A percentile compares a stretch with the other conserved stretches of the same genome.
Evolutionary conservation across 257 asterid genomes (phyloP).

Genomic region (Phtheirospermum japonicum): DNA sequence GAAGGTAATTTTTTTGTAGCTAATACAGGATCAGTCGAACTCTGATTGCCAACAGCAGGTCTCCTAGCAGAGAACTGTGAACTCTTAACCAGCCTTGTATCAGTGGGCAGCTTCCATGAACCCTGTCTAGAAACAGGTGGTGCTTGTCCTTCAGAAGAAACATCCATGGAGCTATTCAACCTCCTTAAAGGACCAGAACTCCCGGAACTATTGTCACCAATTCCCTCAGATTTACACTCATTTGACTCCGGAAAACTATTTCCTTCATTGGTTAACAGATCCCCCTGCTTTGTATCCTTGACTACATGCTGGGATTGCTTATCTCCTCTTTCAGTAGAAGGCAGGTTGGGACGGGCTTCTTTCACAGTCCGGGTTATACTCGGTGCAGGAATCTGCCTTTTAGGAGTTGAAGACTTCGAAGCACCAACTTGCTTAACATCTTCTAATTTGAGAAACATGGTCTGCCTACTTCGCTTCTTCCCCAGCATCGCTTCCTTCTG

Average conservation of each 20-base stretch:
- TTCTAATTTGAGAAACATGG: slow-evolving; percentile 89
- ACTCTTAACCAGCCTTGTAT: slow-evolving; percentile 49
- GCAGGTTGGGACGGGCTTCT: slow-evolving; percentile 53
- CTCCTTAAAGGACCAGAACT: slow-evolving; percentile 52
- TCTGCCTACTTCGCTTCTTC: slow-evolving; percentile 91
- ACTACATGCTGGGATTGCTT: slow-evolving; percentile 55
- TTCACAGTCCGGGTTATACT: slow-evolving; percentile 62
- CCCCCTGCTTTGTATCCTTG: slow-evolving; percentile 59
- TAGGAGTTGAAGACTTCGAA: slow-evolving; percentile 72
- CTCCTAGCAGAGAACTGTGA: slow-evolving; percentile 56
- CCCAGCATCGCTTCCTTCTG: slow-evolving; percentile 95
- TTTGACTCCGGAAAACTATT: slow-evolving; percentile 51
- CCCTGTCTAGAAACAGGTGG: slow-evolving; percentile 52
- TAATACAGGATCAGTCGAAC: slow-evolving; percentile 50
- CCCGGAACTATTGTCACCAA: slow-evolving; percentile 60
- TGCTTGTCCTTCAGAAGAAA: slow-evolving; percentile 56
- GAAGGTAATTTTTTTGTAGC: slow-evolving; percentile 63
- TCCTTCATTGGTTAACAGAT: slow-evolving; percentile 50
- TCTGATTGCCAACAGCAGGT: slow-evolving; percentile 51
- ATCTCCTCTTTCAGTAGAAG: slow-evolving; percentile 62
- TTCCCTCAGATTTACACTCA: slow-evolving; percentile 64
- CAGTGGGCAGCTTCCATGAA: slow-evolving; percentile 75
- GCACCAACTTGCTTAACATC: slow-evolving; percentile 87
- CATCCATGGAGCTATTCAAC: slow-evolving; percentile 60
- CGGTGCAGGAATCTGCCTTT: slow-evolving; percentile 89